Base-by-base conservation (phyloP, 345 rosid species). In the Salix koriyanagi region DNA sequence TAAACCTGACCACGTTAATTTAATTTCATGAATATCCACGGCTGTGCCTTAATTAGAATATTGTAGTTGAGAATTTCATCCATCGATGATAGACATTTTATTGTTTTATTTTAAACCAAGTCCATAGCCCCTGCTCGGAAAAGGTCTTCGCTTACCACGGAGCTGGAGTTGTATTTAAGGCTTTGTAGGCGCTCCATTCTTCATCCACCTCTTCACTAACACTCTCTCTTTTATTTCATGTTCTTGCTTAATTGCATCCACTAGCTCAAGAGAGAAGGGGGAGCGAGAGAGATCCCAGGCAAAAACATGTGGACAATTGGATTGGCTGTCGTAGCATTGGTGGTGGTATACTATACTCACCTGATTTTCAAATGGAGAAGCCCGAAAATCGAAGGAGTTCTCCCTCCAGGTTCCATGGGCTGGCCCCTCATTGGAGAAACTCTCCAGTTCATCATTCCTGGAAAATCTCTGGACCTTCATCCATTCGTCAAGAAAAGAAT, bases 381-480 rank as follows among this genome's bases (percentile, higher is more conserved):
- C 23, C 28, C 62, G 7, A 56, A 56, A 9, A 56, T 54, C 0
- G 60, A 54, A 0, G 60, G 12, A 1, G 60, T 54, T 54, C 60
- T 54, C 60, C 60, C 25, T 39, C 68, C 23, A 13, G 67, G 61
- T 62, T 62, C 67, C 4, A 56, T 62, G 68, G 68, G 71, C n/a
- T 60, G 37, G 19, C 67, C 67, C 14, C 23, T 73, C 67, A 73
- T 58, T 15, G 67, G 67, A 73, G 67, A 58, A 18, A 60, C 36
- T 6, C 66, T 65, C 1, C 70, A 65, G 21, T 58, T 39, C 48
- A 26, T 32, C 30, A 12, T 48, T 28, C 56, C 39, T 11, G 23
- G 46, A 21, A 19, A n/a, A 26, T 19, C 48, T 41, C 60, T 74
- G 5, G 70, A 74, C 36, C 42, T 41, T 41, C 70, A 28, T 21